Conservation (phyloP, 805 yeast species). For the Blastobotrys mokoenaii region DNA sequence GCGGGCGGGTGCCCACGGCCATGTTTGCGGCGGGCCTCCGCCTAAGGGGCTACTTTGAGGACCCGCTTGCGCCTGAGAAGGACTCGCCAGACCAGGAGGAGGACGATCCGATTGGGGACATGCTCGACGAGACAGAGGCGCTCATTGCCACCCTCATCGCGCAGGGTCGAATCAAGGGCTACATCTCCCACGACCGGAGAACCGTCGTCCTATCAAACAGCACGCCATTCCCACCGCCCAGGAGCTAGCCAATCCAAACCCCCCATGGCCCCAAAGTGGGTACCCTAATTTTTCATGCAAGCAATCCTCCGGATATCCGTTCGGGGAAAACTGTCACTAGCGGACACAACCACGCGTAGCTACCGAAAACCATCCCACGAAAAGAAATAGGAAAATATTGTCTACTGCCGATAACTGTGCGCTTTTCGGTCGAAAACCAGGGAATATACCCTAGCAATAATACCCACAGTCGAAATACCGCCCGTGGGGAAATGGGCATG, state of each 20-base stretch:
- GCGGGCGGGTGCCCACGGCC: conserved; percentile 30
- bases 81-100: too few species aligned
- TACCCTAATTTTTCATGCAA: too few species aligned
- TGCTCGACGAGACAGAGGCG: conserved; percentile 57
- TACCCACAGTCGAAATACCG: too few species aligned
- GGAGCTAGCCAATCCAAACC: background rate
- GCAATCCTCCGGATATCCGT: too few species aligned
- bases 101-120: conserved; percentile 9
- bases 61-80: background rate
- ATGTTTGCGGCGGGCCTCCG: conserved; percentile 39
- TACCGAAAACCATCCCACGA: background rate
- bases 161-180: conserved; percentile 61
- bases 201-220: conserved; percentile 69
- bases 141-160: conserved; percentile 57
- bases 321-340: too few species aligned
- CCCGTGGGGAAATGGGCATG: too few species aligned
- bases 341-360: too few species aligned
- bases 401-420: too few species aligned
- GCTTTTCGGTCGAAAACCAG: too few species aligned
- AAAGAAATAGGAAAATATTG: too few species aligned
- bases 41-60: conserved; percentile 17
- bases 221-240: conserved; percentile 55
- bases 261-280: too few species aligned
- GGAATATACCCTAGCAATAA: too few species aligned
- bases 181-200: conserved; percentile 65